Conservation (phyloP, 371 early-diverging fungal species). For the Circinella minor region DNA sequence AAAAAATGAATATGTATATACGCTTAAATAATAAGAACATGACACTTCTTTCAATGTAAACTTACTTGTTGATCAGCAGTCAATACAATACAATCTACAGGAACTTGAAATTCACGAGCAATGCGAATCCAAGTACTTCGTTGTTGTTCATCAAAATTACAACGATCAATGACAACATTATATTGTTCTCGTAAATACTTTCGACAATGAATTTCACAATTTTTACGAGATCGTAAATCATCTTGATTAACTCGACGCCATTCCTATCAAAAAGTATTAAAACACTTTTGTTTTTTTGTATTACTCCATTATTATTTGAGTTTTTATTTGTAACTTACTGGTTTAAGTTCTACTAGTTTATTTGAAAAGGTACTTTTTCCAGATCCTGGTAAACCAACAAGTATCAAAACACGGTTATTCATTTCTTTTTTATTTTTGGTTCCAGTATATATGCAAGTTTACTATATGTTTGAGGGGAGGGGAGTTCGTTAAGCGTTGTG, state of each 20-base stretch:
- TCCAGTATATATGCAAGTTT: too few species aligned
- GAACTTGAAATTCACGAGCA: slow-evolving; percentile 58
- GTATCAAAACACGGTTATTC: slow-evolving; percentile 54
- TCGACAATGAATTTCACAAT: slow-evolving; percentile 57
- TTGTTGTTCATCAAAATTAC: slow-evolving; percentile 78
- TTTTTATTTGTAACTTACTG: slow-evolving; percentile 15
- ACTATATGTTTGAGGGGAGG: too few species aligned
- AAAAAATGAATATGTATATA: neutral
- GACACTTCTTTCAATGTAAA: neutral
- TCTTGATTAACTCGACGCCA: slow-evolving; percentile 68
- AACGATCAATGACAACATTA: slow-evolving; percentile 76
- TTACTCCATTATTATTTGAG: neutral
- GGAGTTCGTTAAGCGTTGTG: too few species aligned
- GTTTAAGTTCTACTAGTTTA: slow-evolving; percentile 32
- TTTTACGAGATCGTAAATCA: slow-evolving; percentile 66
- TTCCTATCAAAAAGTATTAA: slow-evolving; percentile 11
- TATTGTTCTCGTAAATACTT: slow-evolving; percentile 48
- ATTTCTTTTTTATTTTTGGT: neutral
- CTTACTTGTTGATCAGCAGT: slow-evolving; percentile 58
- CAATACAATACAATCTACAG: slow-evolving; percentile 75
- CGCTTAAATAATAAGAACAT: too few species aligned
- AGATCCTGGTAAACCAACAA: slow-evolving; percentile 73
- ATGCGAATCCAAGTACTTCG: slow-evolving; percentile 74
- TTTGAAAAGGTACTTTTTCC: slow-evolving; percentile 73
- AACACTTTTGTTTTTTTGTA: too few species aligned